Evolutionary conservation across 1,284 basidiomycete genomes (phyloP), one percentile per base, ranked within the genome.

Genomic region (Malassezia restricta): DNA sequence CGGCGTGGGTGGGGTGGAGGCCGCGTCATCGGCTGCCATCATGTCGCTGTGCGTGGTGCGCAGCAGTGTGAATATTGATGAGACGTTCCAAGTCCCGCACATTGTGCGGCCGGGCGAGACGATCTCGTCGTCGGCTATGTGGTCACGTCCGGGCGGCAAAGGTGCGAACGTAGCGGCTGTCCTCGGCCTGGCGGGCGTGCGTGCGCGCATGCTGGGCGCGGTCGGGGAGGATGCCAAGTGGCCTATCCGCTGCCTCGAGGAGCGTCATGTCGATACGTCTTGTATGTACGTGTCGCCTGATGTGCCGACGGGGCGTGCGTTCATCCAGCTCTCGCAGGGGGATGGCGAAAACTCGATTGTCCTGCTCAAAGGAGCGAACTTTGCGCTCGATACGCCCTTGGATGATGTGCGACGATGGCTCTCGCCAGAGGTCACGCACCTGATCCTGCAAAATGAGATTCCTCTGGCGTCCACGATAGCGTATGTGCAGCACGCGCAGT

Each of bases 381-480:
- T 55, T 46, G 51, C 57, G 30, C 56, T 49, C 6, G 51, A 54
- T 20, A 47, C 40, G 24, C 47, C 42, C 29, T 24, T 55, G 32
- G 48, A 55, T 47, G 47, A 49, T 20, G 47, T 47, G 3, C 15
- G n/a, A 17, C n/a, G 17, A 12, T 55, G 53, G 51, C 24, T 39
- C 28, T 20, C 33, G n/a, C 37, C 27, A n/a, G 11, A 35, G 15
- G 51, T 58, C 12, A 74, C 77, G 14, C 77, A 79, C 58, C 66
- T 80, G 5, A 68, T 79, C n/a, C 65, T 80, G 1, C 79, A 80
- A 56, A 80, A 81, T 62, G 79, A 81, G 65, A 79, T 81, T 46
- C 78, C 78, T 0, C 70, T 79, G 11, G 45, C 59, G 1, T 73
- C 75, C 6, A 80, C 79, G 5, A 51, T 72, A 12, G 61, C 74